Evolutionary conservation across 2,329 filamentous ascomycete species (phyloP).

Genomic region (Aureobasidium vineae): DNA sequence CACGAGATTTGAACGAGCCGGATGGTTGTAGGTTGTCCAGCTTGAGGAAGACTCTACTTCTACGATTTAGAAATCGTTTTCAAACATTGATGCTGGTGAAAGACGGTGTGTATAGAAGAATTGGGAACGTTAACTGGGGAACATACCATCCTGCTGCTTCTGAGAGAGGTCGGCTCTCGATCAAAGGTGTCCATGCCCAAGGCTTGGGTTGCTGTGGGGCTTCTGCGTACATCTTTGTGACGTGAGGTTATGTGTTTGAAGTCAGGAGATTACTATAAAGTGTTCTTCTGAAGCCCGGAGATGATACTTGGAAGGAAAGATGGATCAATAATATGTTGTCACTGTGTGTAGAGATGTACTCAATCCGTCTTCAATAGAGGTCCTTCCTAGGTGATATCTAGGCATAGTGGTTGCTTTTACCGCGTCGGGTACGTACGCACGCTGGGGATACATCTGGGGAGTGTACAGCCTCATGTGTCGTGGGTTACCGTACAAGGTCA

Average conservation of each 20-base stretch:
- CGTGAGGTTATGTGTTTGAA: not conserved
- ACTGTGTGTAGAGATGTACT: constrained; percentile 5
- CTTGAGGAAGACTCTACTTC: constrained; percentile 76
- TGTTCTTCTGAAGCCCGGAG: not conserved
- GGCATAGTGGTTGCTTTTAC: constrained; percentile 15
- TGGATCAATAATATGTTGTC: constrained; percentile 8
- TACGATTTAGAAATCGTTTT: constrained; percentile 37
- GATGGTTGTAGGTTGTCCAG: constrained; percentile 82
- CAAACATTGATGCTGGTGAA: not conserved
- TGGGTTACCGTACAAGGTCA: constrained; percentile 17
- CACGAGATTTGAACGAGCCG: constrained; percentile 75
- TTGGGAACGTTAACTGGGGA: not conserved
- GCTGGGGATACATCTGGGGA: not conserved
- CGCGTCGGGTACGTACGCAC: constrained; percentile 4
- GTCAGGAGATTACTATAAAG: not conserved
- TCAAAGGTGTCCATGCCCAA: constrained; percentile 70
- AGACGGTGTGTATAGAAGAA: not conserved
- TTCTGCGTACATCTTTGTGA: constrained; percentile 16
- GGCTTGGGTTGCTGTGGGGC: constrained; percentile 42
- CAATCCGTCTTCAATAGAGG: not conserved
- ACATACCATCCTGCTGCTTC: constrained; percentile 69
- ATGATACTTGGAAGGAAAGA: constrained; percentile 14
- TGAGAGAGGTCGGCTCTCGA: constrained; percentile 66
- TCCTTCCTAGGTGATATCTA: constrained; percentile 13
- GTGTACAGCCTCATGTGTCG: constrained; percentile 16